Conservation (phyloP, 768 basidiomycete genomes). For the Leccinellum rugosiceps region DNA sequence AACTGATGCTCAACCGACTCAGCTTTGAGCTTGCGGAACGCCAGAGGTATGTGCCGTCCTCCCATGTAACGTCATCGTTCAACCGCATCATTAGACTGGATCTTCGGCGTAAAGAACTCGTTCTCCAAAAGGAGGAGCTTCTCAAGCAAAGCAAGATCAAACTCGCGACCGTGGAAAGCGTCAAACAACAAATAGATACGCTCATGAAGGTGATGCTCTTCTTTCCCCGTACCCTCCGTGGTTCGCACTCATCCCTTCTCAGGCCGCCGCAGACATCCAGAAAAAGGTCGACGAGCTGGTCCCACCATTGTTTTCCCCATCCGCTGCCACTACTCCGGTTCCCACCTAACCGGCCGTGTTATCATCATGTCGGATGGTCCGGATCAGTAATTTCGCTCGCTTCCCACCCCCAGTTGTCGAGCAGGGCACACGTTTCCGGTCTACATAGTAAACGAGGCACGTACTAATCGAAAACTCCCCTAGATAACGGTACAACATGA, state of each 20-base stretch:
- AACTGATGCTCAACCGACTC: constrained; percentile 83
- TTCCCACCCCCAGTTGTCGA: constrained; percentile 6
- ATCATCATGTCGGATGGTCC: neutral
- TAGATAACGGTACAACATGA: constrained; percentile 33
- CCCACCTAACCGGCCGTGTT: constrained; percentile 14
- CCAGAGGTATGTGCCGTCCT: constrained; percentile 56
- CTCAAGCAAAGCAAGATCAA: constrained; percentile 79
- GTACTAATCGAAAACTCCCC: constrained; percentile 17
- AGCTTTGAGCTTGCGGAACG: constrained; percentile 87
- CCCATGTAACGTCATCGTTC: neutral
- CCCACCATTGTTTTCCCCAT: constrained; percentile 36
- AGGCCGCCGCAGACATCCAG: constrained; percentile 72
- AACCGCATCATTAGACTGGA: constrained; percentile 54
- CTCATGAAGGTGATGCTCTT: constrained; percentile 59
- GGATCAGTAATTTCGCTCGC: constrained; percentile 5
- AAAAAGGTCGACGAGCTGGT: constrained; percentile 74
- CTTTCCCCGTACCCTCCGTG: constrained; percentile 1
- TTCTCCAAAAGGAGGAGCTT: constrained; percentile 70
- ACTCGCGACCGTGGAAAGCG: constrained; percentile 65
- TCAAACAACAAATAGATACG: constrained; percentile 74
- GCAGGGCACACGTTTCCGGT: neutral
- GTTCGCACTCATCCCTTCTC: constrained; percentile 15
- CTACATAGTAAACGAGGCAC: constrained; percentile 9
- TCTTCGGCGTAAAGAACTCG: constrained; percentile 62
- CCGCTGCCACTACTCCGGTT: constrained; percentile 26